These are phyloP conservation scores for Moricandia arvensis DNA, from an alignment of 345 rosid genomes.

Conservation along the genomic window DNA sequence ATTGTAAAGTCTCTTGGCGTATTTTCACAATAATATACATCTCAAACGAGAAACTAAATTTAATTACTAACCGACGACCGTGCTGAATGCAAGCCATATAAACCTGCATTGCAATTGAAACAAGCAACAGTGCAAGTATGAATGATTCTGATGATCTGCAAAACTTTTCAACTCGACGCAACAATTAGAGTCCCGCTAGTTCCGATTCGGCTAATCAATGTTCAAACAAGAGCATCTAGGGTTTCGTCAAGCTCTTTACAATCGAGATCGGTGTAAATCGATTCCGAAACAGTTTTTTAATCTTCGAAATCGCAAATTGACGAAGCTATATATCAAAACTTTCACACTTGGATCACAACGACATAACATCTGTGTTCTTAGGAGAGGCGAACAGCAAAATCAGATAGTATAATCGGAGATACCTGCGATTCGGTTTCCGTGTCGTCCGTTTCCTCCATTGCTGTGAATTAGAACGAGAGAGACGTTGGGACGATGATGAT, in stretches of 20 bases:
- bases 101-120: slow-evolving; percentile 54
- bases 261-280: not conserved
- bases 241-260: not conserved
- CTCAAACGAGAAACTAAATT: slow-evolving; percentile 4
- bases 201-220: slow-evolving; percentile 16
- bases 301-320: not conserved
- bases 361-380: slow-evolving; percentile 24
- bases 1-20: not conserved
- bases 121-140: not conserved
- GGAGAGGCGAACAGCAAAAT: slow-evolving; percentile 32
- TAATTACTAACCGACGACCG: slow-evolving; percentile 63
- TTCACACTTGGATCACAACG: too few relatives aligned
- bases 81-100: slow-evolving; percentile 90
- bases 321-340: slow-evolving; percentile 13
- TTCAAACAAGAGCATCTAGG: not conserved
- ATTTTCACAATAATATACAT: not conserved
- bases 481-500: slow-evolving; percentile 21
- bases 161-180: slow-evolving; percentile 6
- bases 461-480: not conserved
- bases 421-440: slow-evolving; percentile 68
- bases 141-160: not conserved
- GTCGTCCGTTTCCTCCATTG: slow-evolving; percentile 71
- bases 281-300: not conserved
- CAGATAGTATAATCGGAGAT: slow-evolving; percentile 4
- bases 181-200: slow-evolving; percentile 12